phyloP scores from a whole-genome alignment of 1,284 basidiomycete species.

The Vanrija sp. region DNA sequence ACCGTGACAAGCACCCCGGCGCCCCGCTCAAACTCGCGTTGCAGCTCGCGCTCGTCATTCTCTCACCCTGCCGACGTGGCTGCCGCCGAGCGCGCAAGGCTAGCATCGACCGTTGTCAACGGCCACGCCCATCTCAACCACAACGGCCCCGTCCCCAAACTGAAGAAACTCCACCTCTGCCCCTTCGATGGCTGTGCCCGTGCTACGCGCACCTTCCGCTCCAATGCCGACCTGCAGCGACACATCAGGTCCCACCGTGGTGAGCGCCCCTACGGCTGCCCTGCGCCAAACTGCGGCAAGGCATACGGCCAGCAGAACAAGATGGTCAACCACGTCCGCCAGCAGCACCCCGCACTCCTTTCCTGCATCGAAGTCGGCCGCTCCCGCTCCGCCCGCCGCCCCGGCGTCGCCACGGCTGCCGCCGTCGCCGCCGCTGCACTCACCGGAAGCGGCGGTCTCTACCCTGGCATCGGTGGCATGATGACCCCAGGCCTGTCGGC shows the following conservation, averaged over 20 bases:
- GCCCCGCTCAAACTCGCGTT: slow-evolving; percentile 14
- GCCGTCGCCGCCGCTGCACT: slow-evolving; percentile 1
- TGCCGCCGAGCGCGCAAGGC: neutral
- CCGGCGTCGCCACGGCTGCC: neutral
- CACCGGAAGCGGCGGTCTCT: neutral
- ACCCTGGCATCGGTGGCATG: too few species aligned
- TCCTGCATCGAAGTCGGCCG: slow-evolving; percentile 11
- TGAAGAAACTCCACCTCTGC: slow-evolving; percentile 18
- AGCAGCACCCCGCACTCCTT: slow-evolving; percentile 15
- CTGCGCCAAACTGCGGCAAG: slow-evolving; percentile 14
- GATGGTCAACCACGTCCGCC: slow-evolving; percentile 24
- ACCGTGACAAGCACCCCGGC: slow-evolving; percentile 12
- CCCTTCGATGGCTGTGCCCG: slow-evolving; percentile 13
- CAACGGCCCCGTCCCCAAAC: slow-evolving; percentile 1
- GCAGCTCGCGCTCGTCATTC: slow-evolving; percentile 14
- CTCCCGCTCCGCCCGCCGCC: slow-evolving; percentile 4
- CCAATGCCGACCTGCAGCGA: slow-evolving; percentile 24
- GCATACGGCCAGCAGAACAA: slow-evolving; percentile 24
- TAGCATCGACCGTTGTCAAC: neutral
- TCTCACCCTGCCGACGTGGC: neutral
- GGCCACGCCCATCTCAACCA: neutral
- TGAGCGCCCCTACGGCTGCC: slow-evolving; percentile 15
- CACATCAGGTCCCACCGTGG: slow-evolving; percentile 21
- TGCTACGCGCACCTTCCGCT: slow-evolving; percentile 17
- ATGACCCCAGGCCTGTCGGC: too few species aligned